Base-by-base conservation (phyloP, 495 filamentous ascomycete species). In the Daldinia concentrica region DNA sequence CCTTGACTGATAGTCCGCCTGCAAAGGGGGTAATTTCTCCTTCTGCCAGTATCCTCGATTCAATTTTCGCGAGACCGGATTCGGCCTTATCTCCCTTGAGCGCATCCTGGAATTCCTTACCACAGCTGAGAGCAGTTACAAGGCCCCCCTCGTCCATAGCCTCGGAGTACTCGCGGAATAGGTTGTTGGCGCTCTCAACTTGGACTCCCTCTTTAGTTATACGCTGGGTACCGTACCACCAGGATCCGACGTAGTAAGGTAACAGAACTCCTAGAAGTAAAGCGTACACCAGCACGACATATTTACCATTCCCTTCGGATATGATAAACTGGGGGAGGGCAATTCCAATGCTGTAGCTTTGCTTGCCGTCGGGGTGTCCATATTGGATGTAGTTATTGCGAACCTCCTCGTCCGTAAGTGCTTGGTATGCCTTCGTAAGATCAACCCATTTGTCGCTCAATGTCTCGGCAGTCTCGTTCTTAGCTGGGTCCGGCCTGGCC, bases 151-250 rank as follows among this genome's bases (percentile, higher is more conserved):
- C 90, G 52, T 90, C 86, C 67, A 93, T 91, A 64, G 88, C 84
- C 29, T 97, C 93, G 62, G 92, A 87, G 82, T 95, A 98, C 76
- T 95, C 93, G 63, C 89, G 89, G 86, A 99, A 98, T 41, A 99
- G 88, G 62, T 92, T 92, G 73, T 95, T 95, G 62, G 95, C 94
- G 78, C 91, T 98, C 71, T 93, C 92, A 62, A 97, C 90, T 39
- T 97, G 85, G 32, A 98, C 91, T 69, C 91, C 90, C 81, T 99
- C 95, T 79, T 93, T 95, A 19, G 95, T 98, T 77, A 92, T 86
- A 54, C 90, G 86, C 77, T 97, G 93, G 6, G 93, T 97, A 59
- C 95, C 95, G 78, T 98, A 99, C 95, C 95, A 99, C 95, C 95
- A 99, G 36, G 90, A 91, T 27, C 95, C 95, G 39, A 98, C 96